Base-by-base conservation (phyloP, 208 protist species). In the Wallacemonas sp. region DNA sequence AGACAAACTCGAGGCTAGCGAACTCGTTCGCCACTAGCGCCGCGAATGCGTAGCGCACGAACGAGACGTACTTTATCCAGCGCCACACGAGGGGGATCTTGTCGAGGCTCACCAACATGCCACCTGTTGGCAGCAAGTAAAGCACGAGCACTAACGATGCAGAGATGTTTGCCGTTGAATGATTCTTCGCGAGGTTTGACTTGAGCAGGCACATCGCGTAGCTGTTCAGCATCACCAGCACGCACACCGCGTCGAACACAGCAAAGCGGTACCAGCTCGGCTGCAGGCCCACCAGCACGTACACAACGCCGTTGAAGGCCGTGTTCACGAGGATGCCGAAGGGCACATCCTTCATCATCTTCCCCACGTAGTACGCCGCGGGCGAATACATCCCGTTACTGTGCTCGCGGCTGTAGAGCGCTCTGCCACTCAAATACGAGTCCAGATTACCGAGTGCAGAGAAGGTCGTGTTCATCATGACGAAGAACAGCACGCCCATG, bases 21-120 rank as follows among this genome's bases (percentile, higher is more conserved):
- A 95, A 90, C 63, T 95, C 86, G 66, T 89, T 93, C 9, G 83
- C 64, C 24, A 90, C 83, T 8, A 89, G 24, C 5, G 63, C 76
- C 2, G 66, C 69, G 48, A 91, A 83, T 29, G 69, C 77, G 63
- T 84, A 93, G 32, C 87, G 80, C 9, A 83, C 72, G 50, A 90
- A 89, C 36, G 83, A 90, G 27, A 90, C 57, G 57, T 90, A 81
- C 57, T 89, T 86, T 38, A 93, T 77, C 87, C 87, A 93, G 2
- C 73, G 63, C 87, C 83, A 93, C 45, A 81, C 21, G 1, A 85
- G 19, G 12, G 78, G 78, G 21, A 93, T 71, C 36, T 64, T 78
- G 24, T 82, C 71, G 15, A 83, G 59, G 59, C 72, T 86, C 34
- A 89, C 76, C 17, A 88, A 74, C 62, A 90, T 72, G 46, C 87